A percentile compares a stretch with the other conserved stretches of the same genome.
Evolutionary conservation across 495 filamentous ascomycete genomes (phyloP).

Genomic region (Daldinia childiae): DNA sequence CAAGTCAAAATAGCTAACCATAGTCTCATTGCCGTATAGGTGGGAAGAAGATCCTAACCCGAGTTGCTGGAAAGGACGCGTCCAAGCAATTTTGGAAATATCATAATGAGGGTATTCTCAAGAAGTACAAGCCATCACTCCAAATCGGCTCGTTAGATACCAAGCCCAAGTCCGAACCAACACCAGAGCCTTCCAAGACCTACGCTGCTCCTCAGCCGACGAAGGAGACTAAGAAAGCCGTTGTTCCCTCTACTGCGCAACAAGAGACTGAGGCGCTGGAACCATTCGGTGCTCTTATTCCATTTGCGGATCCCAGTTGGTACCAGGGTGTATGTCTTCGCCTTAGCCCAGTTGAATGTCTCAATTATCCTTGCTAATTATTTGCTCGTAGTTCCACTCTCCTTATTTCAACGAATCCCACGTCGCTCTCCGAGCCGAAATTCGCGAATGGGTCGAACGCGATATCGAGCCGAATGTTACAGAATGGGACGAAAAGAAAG

Average conservation of each 20-base stretch:
- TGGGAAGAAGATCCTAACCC: constrained; percentile 96
- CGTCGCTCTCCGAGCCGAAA: constrained; percentile 85
- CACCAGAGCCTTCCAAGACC: constrained; percentile 57
- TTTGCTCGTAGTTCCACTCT: constrained; percentile 82
- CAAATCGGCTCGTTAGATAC: constrained; percentile 90
- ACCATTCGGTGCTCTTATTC: constrained; percentile 84
- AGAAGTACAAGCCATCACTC: constrained; percentile 90
- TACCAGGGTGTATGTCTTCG: constrained; percentile 80
- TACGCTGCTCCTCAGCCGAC: constrained; percentile 62
- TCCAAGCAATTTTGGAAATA: constrained; percentile 99
- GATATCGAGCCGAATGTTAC: constrained; percentile 91
- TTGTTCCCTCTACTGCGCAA: constrained; percentile 56
- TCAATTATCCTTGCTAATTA: constrained; percentile 9
- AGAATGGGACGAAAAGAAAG: constrained; percentile 96
- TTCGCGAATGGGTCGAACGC: constrained; percentile 88
- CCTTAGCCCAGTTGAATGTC: background rate
- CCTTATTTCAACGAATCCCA: constrained; percentile 96
- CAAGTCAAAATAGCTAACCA: constrained; percentile 9
- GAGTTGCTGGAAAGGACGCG: constrained; percentile 95
- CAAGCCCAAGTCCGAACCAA: constrained; percentile 70
- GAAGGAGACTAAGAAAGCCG: constrained; percentile 61
- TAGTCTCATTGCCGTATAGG: constrained; percentile 57
- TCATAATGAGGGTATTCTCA: constrained; percentile 91
- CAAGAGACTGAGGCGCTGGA: constrained; percentile 77
- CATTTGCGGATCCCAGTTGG: constrained; percentile 93